Percentiles rank a stretch among this genome's conserved stretches.
These are phyloP conservation scores for Claviceps paspali DNA, from an alignment of 2,329 filamentous ascomycete genomes.

Conservation along the genomic window DNA sequence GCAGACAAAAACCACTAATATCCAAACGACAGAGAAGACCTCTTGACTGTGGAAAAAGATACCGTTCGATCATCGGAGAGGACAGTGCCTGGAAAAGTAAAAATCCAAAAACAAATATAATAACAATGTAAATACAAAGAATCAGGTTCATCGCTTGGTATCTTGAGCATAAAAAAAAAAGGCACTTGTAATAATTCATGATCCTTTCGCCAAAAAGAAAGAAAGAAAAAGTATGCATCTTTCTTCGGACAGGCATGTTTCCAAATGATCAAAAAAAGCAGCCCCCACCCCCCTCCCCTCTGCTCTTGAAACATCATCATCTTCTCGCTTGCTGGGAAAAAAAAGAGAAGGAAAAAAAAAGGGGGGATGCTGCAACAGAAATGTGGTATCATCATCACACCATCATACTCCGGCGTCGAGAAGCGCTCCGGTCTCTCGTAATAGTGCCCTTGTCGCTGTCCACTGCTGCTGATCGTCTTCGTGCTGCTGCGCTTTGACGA, in stretches of 20 bases:
- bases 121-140: constrained; percentile 17
- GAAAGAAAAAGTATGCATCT: constrained; percentile 12
- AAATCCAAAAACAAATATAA: constrained; percentile 6
- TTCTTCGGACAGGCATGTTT: not conserved
- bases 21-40: constrained; percentile 7
- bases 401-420: constrained; percentile 44
- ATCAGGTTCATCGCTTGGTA: constrained; percentile 20
- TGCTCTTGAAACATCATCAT: constrained; percentile 2
- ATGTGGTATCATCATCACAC: constrained; percentile 28
- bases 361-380: constrained; percentile 12
- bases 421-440: constrained; percentile 16
- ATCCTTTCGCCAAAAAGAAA: constrained; percentile 12
- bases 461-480: constrained; percentile 24
- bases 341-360: not conserved
- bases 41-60: constrained; percentile 4
- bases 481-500: constrained; percentile 20
- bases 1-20: constrained; percentile 4
- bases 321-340: constrained; percentile 1
- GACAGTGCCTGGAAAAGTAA: constrained; percentile 5
- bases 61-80: constrained; percentile 7
- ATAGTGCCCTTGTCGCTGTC: constrained; percentile 20
- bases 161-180: constrained; percentile 13
- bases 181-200: constrained; percentile 12
- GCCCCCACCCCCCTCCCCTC: not conserved
- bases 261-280: not conserved